These are phyloP conservation scores for Pistacia atlantica DNA, from an alignment of 345 rosid species.

Conservation along the genomic window DNA sequence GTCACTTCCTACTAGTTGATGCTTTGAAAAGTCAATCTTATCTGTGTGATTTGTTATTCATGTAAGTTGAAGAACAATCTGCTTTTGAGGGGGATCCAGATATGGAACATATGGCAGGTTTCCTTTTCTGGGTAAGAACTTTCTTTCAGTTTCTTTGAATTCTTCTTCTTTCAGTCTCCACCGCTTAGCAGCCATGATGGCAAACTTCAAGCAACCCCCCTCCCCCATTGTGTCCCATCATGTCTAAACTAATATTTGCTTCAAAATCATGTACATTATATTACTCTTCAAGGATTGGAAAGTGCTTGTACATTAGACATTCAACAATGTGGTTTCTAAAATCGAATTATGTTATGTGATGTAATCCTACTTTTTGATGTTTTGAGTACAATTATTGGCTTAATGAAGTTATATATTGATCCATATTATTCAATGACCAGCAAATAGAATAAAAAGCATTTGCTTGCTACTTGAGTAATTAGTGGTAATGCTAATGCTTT, in stretches of 20 bases:
- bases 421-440: neutral
- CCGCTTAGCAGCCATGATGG: neutral
- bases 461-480: neutral
- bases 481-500: neutral
- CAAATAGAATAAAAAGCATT: neutral
- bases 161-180: neutral
- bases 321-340: conserved; percentile 9
- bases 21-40: neutral
- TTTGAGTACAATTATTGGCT: conserved; percentile 3
- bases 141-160: neutral
- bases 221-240: neutral
- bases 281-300: neutral
- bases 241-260: neutral
- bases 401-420: neutral
- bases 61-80: neutral
- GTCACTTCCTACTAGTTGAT: neutral
- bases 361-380: neutral
- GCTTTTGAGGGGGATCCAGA: neutral
- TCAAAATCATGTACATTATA: neutral
- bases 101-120: neutral
- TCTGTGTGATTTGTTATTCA: neutral
- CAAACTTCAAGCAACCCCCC: neutral
- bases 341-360: neutral
- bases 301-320: conserved; percentile 35
- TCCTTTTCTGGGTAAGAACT: neutral